A percentile compares a stretch with the other conserved stretches of the same genome.
Conservation (phyloP, 1,139 yeast species). For the Pichia sp. region DNA sequence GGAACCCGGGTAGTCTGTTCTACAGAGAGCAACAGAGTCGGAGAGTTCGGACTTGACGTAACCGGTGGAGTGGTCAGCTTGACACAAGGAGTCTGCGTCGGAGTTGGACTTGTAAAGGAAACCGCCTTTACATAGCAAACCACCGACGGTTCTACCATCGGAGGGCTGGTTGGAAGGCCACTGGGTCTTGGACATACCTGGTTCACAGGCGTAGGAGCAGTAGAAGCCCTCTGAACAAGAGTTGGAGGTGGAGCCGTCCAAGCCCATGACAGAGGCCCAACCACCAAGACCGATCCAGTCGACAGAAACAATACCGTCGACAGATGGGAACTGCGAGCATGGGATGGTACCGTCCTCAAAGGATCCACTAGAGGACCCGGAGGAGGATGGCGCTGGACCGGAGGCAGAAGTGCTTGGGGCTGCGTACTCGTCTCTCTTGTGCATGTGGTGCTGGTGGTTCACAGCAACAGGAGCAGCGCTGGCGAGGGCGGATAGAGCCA, state of each 20-base stretch:
- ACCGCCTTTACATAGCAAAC: conserved; percentile 75
- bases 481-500: conserved; percentile 26
- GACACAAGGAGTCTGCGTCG: conserved; percentile 63
- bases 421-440: conserved; percentile 52
- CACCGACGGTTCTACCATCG: conserved; percentile 88
- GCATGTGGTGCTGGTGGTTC: conserved; percentile 47
- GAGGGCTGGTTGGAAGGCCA: conserved; percentile 87
- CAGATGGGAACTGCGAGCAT: conserved; percentile 72
- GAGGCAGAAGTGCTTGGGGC: conserved; percentile 12
- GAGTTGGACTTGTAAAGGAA: conserved; percentile 74
- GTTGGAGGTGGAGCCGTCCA: conserved; percentile 51
- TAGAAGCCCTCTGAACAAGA: conserved; percentile 81
- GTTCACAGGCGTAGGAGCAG: conserved; percentile 95
- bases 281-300: conserved; percentile 85
- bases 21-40: conserved; percentile 77
- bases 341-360: conserved; percentile 76
- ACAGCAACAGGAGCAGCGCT: conserved; percentile 43
- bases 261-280: conserved; percentile 76
- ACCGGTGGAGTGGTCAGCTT: conserved; percentile 74
- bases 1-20: conserved; percentile 98
- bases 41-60: conserved; percentile 60
- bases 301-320: conserved; percentile 74
- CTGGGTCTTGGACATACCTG: conserved; percentile 97
- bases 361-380: conserved; percentile 39
- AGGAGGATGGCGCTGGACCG: conserved; percentile 28